A percentile compares a stretch with the other conserved stretches of the same genome.
Conservation (phyloP, 78 protist genomes). For the Tieghemostelium lacteum region DNA sequence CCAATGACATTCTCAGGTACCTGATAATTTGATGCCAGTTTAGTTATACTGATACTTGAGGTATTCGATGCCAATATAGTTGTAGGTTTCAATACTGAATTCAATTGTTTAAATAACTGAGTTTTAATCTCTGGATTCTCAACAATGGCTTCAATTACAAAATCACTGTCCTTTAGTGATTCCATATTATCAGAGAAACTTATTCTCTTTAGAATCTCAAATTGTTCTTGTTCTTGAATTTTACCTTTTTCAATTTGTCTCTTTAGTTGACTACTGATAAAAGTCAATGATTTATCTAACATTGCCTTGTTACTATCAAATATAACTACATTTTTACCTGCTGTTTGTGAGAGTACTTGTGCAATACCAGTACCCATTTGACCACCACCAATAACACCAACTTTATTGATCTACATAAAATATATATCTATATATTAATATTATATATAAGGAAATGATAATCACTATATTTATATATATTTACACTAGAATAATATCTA, state of each 20-base stretch:
- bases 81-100: slow-evolving; percentile 41
- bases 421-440: no score
- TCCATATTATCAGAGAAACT: slow-evolving; percentile 24
- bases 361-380: slow-evolving; percentile 95
- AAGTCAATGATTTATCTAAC: slow-evolving; percentile 49
- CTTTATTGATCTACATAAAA: slow-evolving; percentile 18
- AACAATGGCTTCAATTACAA: slow-evolving; percentile 87
- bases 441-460: no score
- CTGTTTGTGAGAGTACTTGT: slow-evolving; percentile 80
- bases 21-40: slow-evolving; percentile 76
- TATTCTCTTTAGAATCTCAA: slow-evolving; percentile 47
- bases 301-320: slow-evolving; percentile 49
- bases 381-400: slow-evolving; percentile 85
- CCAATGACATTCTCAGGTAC: slow-evolving; percentile 91
- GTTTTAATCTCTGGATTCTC: slow-evolving; percentile 87
- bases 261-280: slow-evolving; percentile 23
- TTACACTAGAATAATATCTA: no score
- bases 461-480: no score
- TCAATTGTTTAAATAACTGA: slow-evolving; percentile 63
- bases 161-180: slow-evolving; percentile 48
- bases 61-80: slow-evolving; percentile 91
- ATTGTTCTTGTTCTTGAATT: slow-evolving; percentile 68
- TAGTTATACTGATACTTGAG: slow-evolving; percentile 90
- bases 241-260: slow-evolving; percentile 83
- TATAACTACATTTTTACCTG: slow-evolving; percentile 74